Conservation (phyloP, 169 alveolate genomes). For the Eimeria maxima region DNA sequence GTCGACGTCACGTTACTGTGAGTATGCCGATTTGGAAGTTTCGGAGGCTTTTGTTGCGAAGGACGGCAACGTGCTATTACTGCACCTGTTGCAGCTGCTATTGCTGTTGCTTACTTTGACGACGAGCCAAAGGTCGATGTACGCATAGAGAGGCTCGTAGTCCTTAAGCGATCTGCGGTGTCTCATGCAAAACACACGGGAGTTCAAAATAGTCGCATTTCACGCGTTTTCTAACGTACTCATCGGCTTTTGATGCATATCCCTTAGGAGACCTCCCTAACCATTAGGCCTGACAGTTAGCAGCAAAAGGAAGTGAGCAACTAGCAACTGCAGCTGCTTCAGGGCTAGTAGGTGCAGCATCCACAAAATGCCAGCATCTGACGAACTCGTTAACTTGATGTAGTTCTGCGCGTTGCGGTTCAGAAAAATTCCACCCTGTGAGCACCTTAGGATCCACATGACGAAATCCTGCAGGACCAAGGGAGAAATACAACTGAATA, state of each 20-base stretch:
- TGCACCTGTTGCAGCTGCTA: not conserved
- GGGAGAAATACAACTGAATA: not conserved
- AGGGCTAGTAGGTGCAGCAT: not conserved
- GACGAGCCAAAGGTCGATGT: constrained; percentile 47
- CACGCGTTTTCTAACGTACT: not conserved
- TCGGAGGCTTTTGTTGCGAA: not conserved
- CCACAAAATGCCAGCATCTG: not conserved
- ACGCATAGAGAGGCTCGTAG: constrained; percentile 16
- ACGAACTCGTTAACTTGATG: constrained; percentile 42
- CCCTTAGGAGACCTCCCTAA: not conserved
- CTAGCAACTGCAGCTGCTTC: not conserved
- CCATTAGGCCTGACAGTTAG: not conserved
- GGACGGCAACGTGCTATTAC: not conserved
- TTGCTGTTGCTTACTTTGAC: not conserved
- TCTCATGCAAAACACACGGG: not conserved
- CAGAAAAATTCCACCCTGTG: not conserved
- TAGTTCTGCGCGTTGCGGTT: constrained; percentile 22
- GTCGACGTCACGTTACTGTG: not conserved
- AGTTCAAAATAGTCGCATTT: not conserved
- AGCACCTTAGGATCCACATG: constrained; percentile 33
- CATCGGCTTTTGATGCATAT: not conserved
- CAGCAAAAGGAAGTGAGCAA: not conserved
- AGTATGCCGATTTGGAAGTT: not conserved
- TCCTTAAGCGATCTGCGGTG: constrained; percentile 40
- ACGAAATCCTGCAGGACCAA: constrained; percentile 51